Evolutionary conservation across 2,329 filamentous ascomycete species (phyloP), one percentile per base, ranked within the genome.

Genomic region (Dactylellina drechsleri): DNA sequence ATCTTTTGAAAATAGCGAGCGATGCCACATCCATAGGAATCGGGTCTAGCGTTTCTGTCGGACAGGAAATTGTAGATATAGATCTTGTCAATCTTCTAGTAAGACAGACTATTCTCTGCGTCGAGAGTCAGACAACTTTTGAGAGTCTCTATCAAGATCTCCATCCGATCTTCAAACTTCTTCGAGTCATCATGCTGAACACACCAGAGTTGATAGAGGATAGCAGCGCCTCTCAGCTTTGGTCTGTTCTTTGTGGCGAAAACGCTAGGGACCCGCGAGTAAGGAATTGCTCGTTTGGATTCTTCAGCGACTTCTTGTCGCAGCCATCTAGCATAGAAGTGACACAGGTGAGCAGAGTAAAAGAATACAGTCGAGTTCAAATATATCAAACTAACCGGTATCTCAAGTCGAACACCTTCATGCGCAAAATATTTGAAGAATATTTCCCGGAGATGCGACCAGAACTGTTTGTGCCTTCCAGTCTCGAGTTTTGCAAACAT

Each of bases 401-500:
- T 10, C 31, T 10, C 31, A 12, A 75, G 71, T 40, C 71, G 6
- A 76, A 76, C 61, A 71, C 57, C 15, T 76, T 76, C 26, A 66
- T 76, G 60, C 50, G 66, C 16, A 58, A 65, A 2, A 47, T 78
- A 8, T 79, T 79, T 47, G 60, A 72, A 18, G 40, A 77, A 40
- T 78, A 79, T 53, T 78, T 79, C 49, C 78, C 79, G 12, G 70
- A 72, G 15, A 73, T 80, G 59, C 66, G 76, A 23, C 76, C 78
- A 15, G 62, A 60, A 20, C 76, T 77, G 58, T 78, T 79, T 36
- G 79, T 78, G 6, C 77, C 77, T 13, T 66, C 67, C 12, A 73
- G 75, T 40, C 65, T 79, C 40, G 74, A 77, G 23, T 79, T 78
- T 70, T 79, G 78, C 65, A 77, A 77, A 20, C 78, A 77, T 49